Evolutionary conservation across 208 protist species (phyloP), one percentile per base, ranked within the genome.

Genomic region (Borovskyia barvae): DNA sequence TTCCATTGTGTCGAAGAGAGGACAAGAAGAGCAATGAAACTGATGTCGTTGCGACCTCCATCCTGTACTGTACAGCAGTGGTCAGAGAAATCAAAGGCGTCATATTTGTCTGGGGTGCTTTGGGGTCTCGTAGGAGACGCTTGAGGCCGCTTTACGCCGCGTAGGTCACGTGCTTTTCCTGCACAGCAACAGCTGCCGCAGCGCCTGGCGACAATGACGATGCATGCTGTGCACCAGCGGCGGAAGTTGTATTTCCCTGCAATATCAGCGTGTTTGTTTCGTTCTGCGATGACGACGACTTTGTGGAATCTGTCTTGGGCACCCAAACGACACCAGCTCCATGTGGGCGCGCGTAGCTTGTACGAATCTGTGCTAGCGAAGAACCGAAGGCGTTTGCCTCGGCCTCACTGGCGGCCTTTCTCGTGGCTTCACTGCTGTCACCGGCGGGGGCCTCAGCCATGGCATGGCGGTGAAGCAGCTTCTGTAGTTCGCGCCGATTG

Each of bases 241-340:
- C 11, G 14, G 24, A 35, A 19, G 33, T 37, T 8, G 51, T 20
- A 14, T 30, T 43, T 26, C 37, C 20, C 0, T 75, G 33, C 20
- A 61, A 41, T 17, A 46, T 24, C 24, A 61, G 32, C 14, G 17
- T 35, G 17, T 58, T 60, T 26, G 39, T 66, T 14, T 72, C 54
- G 14, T 65, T 71, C 43, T 15, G 17, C 5, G 54, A 46, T 19
- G 25, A 40, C 40, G 59, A 33, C 26, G 41, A 19, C 42, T 33
- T 35, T 5, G 36, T 32, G 32, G 19, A 19, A 29, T 32, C 14
- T 32, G 15, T 15, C 48, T 43, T 25, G 37, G 43, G 14, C 42
- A 65, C 59, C 88, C 88, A 95, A n/a, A 95, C 83, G 33, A 95
- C 69, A 37, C 88, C 88, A 11, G 85, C 72, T 29, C 88, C 88